Base-by-base conservation (phyloP, 495 filamentous ascomycete genomes). In the Penicillium subrubescens region DNA sequence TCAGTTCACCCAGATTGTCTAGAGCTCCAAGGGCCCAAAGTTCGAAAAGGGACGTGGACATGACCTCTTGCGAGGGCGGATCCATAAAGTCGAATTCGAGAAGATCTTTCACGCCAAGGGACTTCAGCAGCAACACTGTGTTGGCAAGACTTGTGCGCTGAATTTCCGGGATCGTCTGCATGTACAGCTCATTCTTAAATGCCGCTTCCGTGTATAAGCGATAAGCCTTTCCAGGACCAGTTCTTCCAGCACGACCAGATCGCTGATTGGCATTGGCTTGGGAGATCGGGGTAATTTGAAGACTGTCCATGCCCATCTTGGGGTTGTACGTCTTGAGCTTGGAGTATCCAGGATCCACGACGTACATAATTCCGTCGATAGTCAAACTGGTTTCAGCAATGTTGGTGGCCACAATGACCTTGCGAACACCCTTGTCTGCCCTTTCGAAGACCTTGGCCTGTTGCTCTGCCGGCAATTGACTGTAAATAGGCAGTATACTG, bases 41-140 rank as follows among this genome's bases (percentile, higher is more conserved):
- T 70, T 99, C 96, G 81, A 98, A 99, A 3, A 99, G 85, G 1
- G 93, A 97, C 0, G 96, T 99, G 10, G 92, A 92, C 69, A 99
- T 99, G 6, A 93, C 97, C 65, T 99, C 96, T 77, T 99, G 96
- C 0, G 96, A 95, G 8, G 96, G 96, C 0, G 96, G 95, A 67
- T 99, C 96, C 93, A 99, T 97, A 69, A 99, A 99, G 72, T 98
- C 93, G 69, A 99, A 99, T 69, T 99, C 96, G 3, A 99, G 81
- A 19, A 99, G 82, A 67, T 99, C 93, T 71, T 90, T 93, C 31
- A 99, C 95, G 3, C 94, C 94, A 8, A 99, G 82, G 2, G 93
- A 97, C 72, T 99, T 99, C 54, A 99, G 82, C 11, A 99, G 84
- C 14, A 99, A 82, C 2, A 98, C 94, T 0, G 94, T 99, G 67